Conservation (phyloP, 2,329 filamentous ascomycete genomes). For the Ceratocystis diversiconidia region DNA sequence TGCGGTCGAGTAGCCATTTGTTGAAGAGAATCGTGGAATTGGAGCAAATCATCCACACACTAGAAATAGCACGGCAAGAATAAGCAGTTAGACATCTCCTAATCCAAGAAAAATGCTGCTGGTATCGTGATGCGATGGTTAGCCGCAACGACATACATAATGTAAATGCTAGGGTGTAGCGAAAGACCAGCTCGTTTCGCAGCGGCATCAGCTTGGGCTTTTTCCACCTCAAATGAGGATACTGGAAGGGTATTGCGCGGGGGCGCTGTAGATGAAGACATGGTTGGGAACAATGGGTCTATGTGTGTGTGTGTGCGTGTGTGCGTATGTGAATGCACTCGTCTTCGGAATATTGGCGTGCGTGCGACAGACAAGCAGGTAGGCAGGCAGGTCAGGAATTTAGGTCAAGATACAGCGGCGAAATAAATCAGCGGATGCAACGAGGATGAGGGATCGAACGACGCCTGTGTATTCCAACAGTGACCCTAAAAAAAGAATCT, state of each 20-base stretch:
- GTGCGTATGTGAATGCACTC: no score
- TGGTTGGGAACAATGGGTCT: slow-evolving; percentile 10
- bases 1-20: slow-evolving; percentile 70
- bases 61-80: slow-evolving; percentile 20
- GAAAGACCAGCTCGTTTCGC: slow-evolving; percentile 17
- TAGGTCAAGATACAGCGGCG: not conserved
- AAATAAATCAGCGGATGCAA: not conserved
- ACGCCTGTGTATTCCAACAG: no score
- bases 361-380: no score
- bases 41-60: slow-evolving; percentile 71
- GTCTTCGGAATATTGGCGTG: no score
- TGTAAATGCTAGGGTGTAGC: slow-evolving; percentile 24
- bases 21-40: slow-evolving; percentile 83
- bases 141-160: slow-evolving; percentile 23
- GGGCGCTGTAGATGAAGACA: slow-evolving; percentile 17
- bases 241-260: slow-evolving; percentile 17
- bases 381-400: not conserved
- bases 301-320: no score
- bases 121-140: not conserved
- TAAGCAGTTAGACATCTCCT: not conserved
- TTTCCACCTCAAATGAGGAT: slow-evolving; percentile 20
- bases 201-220: slow-evolving; percentile 18
- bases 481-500: not conserved
- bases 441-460: not conserved
- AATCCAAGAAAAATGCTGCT: not conserved